Evolutionary conservation across 345 rosid genomes (phyloP), one percentile per base, ranked within the genome.

Genomic region (Trapa incisa): DNA sequence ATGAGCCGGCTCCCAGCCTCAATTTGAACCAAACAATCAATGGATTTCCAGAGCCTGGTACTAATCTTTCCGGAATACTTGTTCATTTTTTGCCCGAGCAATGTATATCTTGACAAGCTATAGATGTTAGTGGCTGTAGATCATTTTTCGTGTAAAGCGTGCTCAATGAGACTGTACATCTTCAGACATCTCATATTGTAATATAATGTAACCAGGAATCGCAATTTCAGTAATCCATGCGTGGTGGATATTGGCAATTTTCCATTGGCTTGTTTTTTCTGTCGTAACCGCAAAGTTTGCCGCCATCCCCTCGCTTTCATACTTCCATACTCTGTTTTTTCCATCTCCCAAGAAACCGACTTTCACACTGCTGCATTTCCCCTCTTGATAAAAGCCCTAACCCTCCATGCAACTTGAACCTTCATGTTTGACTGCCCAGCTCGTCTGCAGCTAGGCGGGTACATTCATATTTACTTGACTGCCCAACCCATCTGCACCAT

Each of bases 231-330:
- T 64, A 42, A 17, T 11, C 4, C 13, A 12, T 17, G 65, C 64
- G 41, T 65, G 72, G 63, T 64, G 16, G 41, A 22, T 22, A 22
- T 22, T 22, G 29, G 29, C 29, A 22, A 22, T 14, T 47, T 17
- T 0, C 37, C 9, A 71, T 64, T 75, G 75, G 64, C 3, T 6
- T 54, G 7, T 58, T 11, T 70, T 22, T 45, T 2, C 5, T 72
- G 64, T 67, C 68, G 37, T 65, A 67, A 77, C 82, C 76, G 80
- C 75, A 80, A 74, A 76, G 74, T 35, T 71, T 71, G 75, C 47
- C 72, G 68, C 66, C 48, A 1, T 17, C 37, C 48, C 37, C 58
- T 6, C 6, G 4, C 42, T 39, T 6, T 45, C 10, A 9, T 12
- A 1, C 68, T 64, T 58, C 47, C 22, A 64, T 14, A 68, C 72